A percentile compares a stretch with the other conserved stretches of the same genome.
phyloP scores from a whole-genome alignment of 768 basidiomycete species.

The Clitopilus passeckerianus region DNA sequence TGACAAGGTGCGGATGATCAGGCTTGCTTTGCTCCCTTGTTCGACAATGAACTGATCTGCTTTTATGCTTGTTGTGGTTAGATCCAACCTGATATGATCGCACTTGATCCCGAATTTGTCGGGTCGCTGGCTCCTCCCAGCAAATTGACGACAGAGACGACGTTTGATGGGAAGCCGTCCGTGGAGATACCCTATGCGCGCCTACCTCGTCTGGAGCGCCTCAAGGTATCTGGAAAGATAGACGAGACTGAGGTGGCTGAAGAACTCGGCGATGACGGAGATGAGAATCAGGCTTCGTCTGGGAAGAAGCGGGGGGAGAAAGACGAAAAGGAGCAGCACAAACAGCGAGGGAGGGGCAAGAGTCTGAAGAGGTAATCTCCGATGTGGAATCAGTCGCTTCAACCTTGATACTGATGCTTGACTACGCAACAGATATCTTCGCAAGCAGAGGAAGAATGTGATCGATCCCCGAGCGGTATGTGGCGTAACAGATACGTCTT shows the following conservation, averaged over 20 bases:
- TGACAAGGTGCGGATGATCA: slow-evolving; percentile 63
- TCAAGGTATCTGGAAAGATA: slow-evolving; percentile 69
- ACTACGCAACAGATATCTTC: slow-evolving; percentile 44
- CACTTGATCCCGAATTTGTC: slow-evolving; percentile 73
- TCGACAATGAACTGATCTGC: not conserved
- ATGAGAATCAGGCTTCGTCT: slow-evolving; percentile 8
- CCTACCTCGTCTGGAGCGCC: slow-evolving; percentile 73
- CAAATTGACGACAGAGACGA: slow-evolving; percentile 49
- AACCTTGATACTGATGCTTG: not conserved
- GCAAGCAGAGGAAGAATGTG: slow-evolving; percentile 94
- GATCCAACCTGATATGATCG: slow-evolving; percentile 92
- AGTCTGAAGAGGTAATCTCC: slow-evolving; percentile 64
- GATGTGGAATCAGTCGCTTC: not conserved
- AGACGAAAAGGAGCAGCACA: slow-evolving; percentile 52
- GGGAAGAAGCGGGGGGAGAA: slow-evolving; percentile 36
- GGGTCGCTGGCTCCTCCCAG: slow-evolving; percentile 62
- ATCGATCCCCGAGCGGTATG: slow-evolving; percentile 75
- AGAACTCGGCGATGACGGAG: slow-evolving; percentile 31
- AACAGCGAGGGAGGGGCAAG: slow-evolving; percentile 80
- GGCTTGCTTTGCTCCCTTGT: not conserved
- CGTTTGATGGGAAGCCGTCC: slow-evolving; percentile 32
- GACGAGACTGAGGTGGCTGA: slow-evolving; percentile 57
- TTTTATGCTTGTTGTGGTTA: slow-evolving; percentile 18
- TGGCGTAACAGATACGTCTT: slow-evolving; percentile 5
- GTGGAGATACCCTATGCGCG: slow-evolving; percentile 59